Evolutionary conservation across 164 flowering plant genomes (phyloP), one percentile per base, ranked within the genome.

Genomic region (Cinnamomum chago): DNA sequence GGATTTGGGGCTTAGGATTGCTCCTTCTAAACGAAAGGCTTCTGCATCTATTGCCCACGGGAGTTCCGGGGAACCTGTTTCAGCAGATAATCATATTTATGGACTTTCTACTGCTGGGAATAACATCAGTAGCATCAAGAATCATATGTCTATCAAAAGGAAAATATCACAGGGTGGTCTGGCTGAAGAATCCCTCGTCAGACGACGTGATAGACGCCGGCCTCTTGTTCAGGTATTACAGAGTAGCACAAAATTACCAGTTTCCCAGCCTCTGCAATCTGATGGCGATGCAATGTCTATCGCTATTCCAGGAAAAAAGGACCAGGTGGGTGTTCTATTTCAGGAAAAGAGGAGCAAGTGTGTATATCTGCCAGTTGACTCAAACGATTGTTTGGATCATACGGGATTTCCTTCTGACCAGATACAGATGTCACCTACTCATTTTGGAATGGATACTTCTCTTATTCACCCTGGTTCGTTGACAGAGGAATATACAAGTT

Each of bases 1-100:
- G 80, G 97, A 89, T 73, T 82, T 91, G 77, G 97, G 93, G 73
- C 89, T 87, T 33, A 84, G 77, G 76, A 85, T 79, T 84, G 79
- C 86, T 68, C 72, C 88, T 67, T 74, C 83, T 67, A 86, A 85
- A 76, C 72, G 83, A 71, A 87, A 84, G 76, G 65, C 77, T 75
- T 65, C 81, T 74, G 40, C 79, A 73, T 74, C 84, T 62, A 55
- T 58, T 74, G 76, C 62, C 72, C 73, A 81, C 22, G 81, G 83
- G 72, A 83, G 83, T 78, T 75, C 82, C 55, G 65, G 24, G 28
- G 78, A 70, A 73, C 73, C 74, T 71, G 18, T 30, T 67, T 50
- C 67, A 58, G 74, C 58, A 73, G 87, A 79, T 70, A 77, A 70
- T 74, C 68, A 68, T 70, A 70, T 30, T 50, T 76, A 72, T 70